Percentiles rank a stretch among this genome's conserved stretches.
Evolutionary conservation across 176 grass and related monocot genomes (phyloP).

Genomic region (Melocanna baccifera): DNA sequence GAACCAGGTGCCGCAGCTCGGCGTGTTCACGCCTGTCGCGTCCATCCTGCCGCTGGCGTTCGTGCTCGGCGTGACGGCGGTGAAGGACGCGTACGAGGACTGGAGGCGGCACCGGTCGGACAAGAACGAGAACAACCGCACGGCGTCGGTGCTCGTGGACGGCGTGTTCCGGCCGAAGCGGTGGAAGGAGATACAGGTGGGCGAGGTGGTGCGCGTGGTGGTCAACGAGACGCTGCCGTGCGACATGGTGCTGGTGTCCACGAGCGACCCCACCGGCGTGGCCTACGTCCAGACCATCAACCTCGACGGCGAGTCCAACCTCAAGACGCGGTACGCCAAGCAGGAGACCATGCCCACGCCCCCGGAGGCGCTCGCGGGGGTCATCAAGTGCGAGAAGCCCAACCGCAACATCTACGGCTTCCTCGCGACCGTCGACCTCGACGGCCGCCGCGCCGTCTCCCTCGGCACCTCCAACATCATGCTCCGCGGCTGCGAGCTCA

Average conservation of each 20-base stretch:
- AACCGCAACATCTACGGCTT: constrained; percentile 95
- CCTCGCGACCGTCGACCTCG: constrained; percentile 69
- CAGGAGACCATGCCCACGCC: constrained; percentile 59
- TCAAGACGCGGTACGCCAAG: constrained; percentile 89
- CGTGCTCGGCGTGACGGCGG: constrained; percentile 73
- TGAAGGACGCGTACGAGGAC: constrained; percentile 98
- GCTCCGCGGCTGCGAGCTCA: constrained; percentile 84
- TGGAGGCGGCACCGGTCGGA: constrained; percentile 83
- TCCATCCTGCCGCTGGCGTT: constrained; percentile 73
- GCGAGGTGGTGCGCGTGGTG: constrained; percentile 55
- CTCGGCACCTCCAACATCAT: constrained; percentile 81
- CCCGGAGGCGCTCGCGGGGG: constrained; percentile 35
- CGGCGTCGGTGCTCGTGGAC: constrained; percentile 23
- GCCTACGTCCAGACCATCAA: constrained; percentile 96
- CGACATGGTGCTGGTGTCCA: constrained; percentile 90
- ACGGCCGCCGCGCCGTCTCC: constrained; percentile 48
- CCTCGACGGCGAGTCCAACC: constrained; percentile 96
- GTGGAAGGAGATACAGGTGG: constrained; percentile 73
- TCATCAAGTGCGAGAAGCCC: constrained; percentile 80
- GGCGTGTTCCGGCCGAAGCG: constrained; percentile 59
- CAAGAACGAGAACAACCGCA: constrained; percentile 72
- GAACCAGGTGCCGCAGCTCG: constrained; percentile 82
- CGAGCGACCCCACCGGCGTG: constrained; percentile 85
- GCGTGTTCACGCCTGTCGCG: constrained; percentile 48
- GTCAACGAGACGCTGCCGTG: constrained; percentile 79